Evolutionary conservation across 176 grass and related monocot species (phyloP).

Genomic region (Avena insularis): DNA sequence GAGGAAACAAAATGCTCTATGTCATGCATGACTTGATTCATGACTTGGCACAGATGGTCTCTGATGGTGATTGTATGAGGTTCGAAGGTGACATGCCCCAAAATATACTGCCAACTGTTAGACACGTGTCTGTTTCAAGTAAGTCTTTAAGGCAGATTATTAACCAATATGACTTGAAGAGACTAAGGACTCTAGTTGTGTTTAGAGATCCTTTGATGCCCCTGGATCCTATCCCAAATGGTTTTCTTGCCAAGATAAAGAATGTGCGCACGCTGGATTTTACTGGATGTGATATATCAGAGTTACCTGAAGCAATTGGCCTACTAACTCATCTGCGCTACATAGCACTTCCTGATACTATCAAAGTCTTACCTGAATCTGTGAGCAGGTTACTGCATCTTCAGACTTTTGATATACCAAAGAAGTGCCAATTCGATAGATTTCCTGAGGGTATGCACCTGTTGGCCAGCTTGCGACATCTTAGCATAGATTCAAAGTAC

Average conservation of each 20-base stretch:
- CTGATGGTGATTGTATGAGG: conserved; percentile 53
- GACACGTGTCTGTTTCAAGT: conserved; percentile 56
- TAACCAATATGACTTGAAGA: conserved; percentile 28
- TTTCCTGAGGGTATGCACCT: conserved; percentile 40
- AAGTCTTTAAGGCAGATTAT: conserved; percentile 33
- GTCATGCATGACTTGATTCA: conserved; percentile 62
- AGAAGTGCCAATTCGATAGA: conserved; percentile 36
- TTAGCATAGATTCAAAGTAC: conserved; percentile 35
- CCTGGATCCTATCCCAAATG: conserved; percentile 29
- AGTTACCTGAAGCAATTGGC: conserved; percentile 41
- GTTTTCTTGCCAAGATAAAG: conserved; percentile 45
- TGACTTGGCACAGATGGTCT: conserved; percentile 58
- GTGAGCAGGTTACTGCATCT: conserved; percentile 62
- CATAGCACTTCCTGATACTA: conserved; percentile 52
- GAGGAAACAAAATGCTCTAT: conserved; percentile 28
- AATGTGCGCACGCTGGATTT: conserved; percentile 58
- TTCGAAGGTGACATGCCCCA: conserved; percentile 20
- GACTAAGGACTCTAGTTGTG: conserved; percentile 52
- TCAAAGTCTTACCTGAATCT: conserved; percentile 45
- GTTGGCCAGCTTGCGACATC: conserved; percentile 53
- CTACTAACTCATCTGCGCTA: conserved; percentile 60
- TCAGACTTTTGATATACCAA: conserved; percentile 56
- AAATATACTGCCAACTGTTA: conserved; percentile 42
- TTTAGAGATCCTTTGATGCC: conserved; percentile 32
- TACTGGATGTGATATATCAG: conserved; percentile 46